Evolutionary conservation across 1,284 basidiomycete genomes (phyloP), one percentile per base, ranked within the genome.

Genomic region (Leccinum pachyderme): DNA sequence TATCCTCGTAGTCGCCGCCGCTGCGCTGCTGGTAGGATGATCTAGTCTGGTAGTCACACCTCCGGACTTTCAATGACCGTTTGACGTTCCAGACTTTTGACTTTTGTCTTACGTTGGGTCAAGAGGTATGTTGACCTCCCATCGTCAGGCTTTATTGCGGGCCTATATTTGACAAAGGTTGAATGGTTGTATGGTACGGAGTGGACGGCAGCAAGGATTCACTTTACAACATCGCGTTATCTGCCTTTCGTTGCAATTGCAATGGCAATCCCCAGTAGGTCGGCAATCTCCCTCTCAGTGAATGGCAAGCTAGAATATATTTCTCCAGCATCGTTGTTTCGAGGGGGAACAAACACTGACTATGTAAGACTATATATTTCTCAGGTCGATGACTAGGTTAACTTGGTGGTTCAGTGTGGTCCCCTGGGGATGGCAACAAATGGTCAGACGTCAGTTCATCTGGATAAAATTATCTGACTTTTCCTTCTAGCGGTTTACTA

Each of bases 191-290:
- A 57, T 47, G 51, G 55, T 24, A 57, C 55, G 4, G 52, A 13
- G 46, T 66, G 66, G 64, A 56, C 65, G 11, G 39, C 53, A 6
- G 45, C 43, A 39, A 52, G 64, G 49, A 52, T 63, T 11, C 53
- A 65, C 32, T 68, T 68, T 52, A 18, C 51, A 28, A 22, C 41
- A 18, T 56, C 39, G 22, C 64, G 66, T 24, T 67, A 68, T 53
- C 46, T 66, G 5, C 64, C 66, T 25, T 68, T 68, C 13, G 31
- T 55, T 47, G 60, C 60, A 7, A 49, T 66, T 13, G 55, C 44
- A 4, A 49, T 65, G 54, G 55, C 60, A 15, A 54, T 68, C 47
- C 49, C 52, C 7, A 54, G 62, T 63, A 35, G 24, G 58, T 47
- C 4, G 12, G 13, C 7, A 12, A 3, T 35, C n/a, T 39, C 46